A percentile compares a stretch with the other conserved stretches of the same genome.
Evolutionary conservation across 2,329 filamentous ascomycete genomes (phyloP).

Genomic region (Neoascochyta sp.): DNA sequence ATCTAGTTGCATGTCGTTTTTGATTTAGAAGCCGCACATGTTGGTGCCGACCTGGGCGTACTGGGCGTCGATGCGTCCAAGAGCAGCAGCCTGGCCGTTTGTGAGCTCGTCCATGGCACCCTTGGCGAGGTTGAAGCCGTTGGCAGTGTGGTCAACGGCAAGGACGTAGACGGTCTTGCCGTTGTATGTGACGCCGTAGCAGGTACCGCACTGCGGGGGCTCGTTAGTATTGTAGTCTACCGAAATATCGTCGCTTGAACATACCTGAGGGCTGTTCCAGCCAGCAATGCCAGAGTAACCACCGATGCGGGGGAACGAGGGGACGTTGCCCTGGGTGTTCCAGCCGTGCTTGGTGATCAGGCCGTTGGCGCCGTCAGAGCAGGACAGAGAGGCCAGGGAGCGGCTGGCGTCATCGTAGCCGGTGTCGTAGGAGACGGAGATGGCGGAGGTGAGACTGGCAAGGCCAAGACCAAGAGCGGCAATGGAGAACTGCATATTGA

Average conservation of each 20-base stretch:
- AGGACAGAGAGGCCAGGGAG: constrained; percentile 57
- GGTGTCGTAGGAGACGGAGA: constrained; percentile 64
- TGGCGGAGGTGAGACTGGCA: constrained; percentile 31
- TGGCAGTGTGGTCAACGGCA: constrained; percentile 47
- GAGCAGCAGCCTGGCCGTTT: constrained; percentile 41
- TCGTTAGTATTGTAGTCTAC: constrained; percentile 10
- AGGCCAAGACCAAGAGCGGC: constrained; percentile 25
- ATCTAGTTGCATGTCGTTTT: not conserved
- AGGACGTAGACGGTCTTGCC: constrained; percentile 48
- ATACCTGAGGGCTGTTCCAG: constrained; percentile 42
- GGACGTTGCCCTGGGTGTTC: constrained; percentile 47
- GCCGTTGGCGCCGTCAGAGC: constrained; percentile 66
- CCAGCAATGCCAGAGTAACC: constrained; percentile 47
- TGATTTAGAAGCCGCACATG: constrained; percentile 32
- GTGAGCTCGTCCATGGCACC: constrained; percentile 51
- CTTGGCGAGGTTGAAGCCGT: constrained; percentile 50
- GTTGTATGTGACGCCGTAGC: constrained; percentile 50
- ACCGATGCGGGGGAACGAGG: constrained; percentile 49
- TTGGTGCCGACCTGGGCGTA: constrained; percentile 37
- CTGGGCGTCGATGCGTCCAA: constrained; percentile 45
- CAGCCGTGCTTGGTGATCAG: constrained; percentile 61
- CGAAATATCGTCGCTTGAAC: too few relatives aligned
- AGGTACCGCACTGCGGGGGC: constrained; percentile 47
- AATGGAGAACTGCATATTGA: constrained; percentile 34
- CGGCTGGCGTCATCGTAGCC: constrained; percentile 63